Conservation (phyloP, 148 eudicot genomes). For the Vaccinium vitisidaea region DNA sequence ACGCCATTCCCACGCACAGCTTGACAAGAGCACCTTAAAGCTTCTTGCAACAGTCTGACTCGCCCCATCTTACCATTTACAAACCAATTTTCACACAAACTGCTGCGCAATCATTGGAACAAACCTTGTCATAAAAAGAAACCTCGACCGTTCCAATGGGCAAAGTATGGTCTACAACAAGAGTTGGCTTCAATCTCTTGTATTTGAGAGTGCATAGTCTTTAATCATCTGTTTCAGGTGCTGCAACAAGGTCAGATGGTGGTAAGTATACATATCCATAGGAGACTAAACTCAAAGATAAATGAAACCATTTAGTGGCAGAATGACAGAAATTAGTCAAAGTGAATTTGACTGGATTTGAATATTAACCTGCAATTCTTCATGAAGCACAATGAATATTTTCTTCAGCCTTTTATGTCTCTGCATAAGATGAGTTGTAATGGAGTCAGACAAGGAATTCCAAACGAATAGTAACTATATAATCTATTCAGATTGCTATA, state of each 20-base stretch:
- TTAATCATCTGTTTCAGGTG: constrained; percentile 76
- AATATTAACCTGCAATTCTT: constrained; percentile 70
- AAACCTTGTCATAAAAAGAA: not conserved
- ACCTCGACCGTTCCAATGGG: not conserved
- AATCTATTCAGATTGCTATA: not conserved
- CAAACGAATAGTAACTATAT: not conserved
- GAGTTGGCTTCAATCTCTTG: constrained; percentile 34
- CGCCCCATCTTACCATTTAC: not conserved
- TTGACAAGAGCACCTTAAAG: constrained; percentile 9
- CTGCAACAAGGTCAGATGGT: constrained; percentile 37
- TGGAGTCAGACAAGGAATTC: constrained; percentile 3
- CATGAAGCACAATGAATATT: constrained; percentile 86
- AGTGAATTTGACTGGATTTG: constrained; percentile 7
- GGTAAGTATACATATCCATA: not conserved
- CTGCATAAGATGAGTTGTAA: constrained; percentile 47
- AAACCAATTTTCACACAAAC: not conserved
- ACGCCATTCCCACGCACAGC: not conserved
- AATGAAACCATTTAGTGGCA: not conserved
- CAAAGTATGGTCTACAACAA: not conserved
- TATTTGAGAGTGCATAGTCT: constrained; percentile 50
- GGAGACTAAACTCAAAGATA: not conserved
- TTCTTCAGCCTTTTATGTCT: constrained; percentile 80
- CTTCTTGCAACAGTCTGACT: constrained; percentile 5
- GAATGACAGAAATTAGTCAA: not conserved
- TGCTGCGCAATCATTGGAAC: not conserved